Conservation (phyloP, 2,329 filamentous ascomycete genomes). For the Ilyonectria robusta region DNA sequence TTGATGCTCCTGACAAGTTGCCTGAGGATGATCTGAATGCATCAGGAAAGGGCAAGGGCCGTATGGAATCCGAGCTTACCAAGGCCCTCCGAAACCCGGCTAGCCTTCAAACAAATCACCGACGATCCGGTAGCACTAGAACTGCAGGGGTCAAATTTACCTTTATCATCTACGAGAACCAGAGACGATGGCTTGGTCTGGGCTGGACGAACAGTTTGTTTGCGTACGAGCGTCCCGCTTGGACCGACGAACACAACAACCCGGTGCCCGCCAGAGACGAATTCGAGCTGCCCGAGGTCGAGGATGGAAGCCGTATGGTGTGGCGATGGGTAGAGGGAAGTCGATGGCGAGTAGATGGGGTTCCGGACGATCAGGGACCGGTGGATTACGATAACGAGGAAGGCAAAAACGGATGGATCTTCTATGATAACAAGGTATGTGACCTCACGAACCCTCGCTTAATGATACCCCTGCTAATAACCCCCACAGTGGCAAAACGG, state of each 20-base stretch:
- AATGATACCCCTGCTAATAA: conserved; percentile 20
- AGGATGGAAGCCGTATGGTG: conserved; percentile 69
- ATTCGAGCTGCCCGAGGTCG: conserved; percentile 73
- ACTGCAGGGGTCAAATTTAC: conserved; percentile 93
- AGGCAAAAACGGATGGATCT: conserved; percentile 89
- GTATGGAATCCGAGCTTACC: conserved; percentile 61
- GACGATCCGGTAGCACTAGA: conserved; percentile 58
- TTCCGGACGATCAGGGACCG: conserved; percentile 62
- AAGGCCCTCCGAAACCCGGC: conserved; percentile 55
- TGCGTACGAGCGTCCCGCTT: conserved; percentile 88
- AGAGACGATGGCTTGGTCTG: conserved; percentile 92
- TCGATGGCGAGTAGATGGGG: conserved; percentile 89
- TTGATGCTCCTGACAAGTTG: conserved; percentile 66
- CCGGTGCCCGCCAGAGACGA: conserved; percentile 80
- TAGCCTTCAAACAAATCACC: conserved; percentile 48
- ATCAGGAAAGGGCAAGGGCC: conserved; percentile 42
- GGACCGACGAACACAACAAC: conserved; percentile 97
- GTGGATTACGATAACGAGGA: conserved; percentile 70
- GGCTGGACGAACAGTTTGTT: conserved; percentile 96
- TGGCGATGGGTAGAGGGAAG: conserved; percentile 88
- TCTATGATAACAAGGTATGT: conserved; percentile 93
- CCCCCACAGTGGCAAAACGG: conserved; percentile 86
- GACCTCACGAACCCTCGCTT: too few relatives aligned
- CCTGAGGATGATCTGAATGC: conserved; percentile 47
- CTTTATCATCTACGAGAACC: conserved; percentile 96